These are phyloP conservation scores for Globisporangium camurandrum DNA, from an alignment of 352 stramenopile species.

Conservation along the genomic window DNA sequence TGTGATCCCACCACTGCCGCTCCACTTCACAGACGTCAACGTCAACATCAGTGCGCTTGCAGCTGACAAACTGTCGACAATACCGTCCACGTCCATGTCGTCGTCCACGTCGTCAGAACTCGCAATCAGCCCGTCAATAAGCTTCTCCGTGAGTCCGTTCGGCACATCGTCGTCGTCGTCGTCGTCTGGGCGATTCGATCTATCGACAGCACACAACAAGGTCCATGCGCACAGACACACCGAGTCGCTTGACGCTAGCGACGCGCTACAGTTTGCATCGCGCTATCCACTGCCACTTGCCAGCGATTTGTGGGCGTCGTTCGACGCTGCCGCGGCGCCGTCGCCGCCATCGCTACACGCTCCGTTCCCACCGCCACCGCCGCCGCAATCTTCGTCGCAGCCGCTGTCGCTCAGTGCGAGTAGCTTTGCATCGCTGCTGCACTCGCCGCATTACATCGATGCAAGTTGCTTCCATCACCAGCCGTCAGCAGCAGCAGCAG, in stretches of 20 bases:
- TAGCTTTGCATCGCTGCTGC: constrained; percentile 8
- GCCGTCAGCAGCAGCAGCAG: neutral
- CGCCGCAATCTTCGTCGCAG: constrained; percentile 2
- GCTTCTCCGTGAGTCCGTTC: too few species aligned
- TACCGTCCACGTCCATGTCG: too few species aligned
- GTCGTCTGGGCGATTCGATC: too few species aligned
- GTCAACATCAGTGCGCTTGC: too few species aligned
- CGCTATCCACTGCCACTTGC: neutral
- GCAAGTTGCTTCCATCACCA: constrained; percentile 8
- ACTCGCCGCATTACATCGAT: constrained; percentile 6
- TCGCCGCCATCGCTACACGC: too few species aligned
- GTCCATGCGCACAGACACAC: too few species aligned
- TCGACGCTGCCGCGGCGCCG: too few species aligned
- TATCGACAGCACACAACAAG: too few species aligned
- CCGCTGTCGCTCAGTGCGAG: neutral
- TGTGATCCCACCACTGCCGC: neutral
- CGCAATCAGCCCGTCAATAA: too few species aligned
- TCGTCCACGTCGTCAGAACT: too few species aligned
- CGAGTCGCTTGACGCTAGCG: neutral
- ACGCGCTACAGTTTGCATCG: neutral
- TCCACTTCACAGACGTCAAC: neutral
- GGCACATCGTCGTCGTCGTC: too few species aligned
- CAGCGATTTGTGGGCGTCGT: neutral
- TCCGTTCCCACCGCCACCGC: neutral
- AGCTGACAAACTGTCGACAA: too few species aligned